A percentile compares a stretch with the other conserved stretches of the same genome.
Conservation (phyloP, 352 stramenopile genomes). For the Thraustochytrium sp. region DNA sequence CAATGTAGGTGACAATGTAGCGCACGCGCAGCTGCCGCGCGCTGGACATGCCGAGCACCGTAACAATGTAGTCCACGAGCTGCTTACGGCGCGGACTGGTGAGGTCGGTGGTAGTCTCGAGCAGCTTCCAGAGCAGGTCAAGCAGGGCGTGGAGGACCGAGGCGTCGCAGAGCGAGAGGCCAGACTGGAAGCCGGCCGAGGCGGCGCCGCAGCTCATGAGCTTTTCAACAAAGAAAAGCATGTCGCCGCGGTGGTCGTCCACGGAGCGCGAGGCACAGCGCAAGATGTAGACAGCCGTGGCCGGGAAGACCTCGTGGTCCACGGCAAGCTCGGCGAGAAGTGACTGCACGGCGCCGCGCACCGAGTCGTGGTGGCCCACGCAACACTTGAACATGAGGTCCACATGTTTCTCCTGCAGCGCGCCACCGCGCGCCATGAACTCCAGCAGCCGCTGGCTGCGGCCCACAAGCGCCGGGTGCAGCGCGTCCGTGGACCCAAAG, state of each 20-base stretch:
- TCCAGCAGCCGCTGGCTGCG: slow-evolving; percentile 22
- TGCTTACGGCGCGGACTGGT: neutral
- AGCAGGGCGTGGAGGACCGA: neutral
- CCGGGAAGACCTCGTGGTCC: neutral
- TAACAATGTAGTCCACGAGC: slow-evolving; percentile 25
- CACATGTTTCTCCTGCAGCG: slow-evolving; percentile 33
- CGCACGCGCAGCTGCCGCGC: neutral
- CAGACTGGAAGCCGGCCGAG: neutral
- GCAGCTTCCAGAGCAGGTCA: neutral
- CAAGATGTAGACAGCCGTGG: slow-evolving; percentile 25
- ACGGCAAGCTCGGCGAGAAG: slow-evolving; percentile 36
- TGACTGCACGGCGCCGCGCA: slow-evolving; percentile 26
- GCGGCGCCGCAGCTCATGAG: slow-evolving; percentile 28
- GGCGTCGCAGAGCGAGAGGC: neutral
- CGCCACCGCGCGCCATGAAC: slow-evolving; percentile 25
- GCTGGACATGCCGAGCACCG: slow-evolving; percentile 20
- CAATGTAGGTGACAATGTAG: slow-evolving; percentile 30
- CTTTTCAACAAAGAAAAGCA: slow-evolving; percentile 36
- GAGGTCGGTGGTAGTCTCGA: slow-evolving; percentile 5
- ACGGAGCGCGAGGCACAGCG: neutral
- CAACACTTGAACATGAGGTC: slow-evolving; percentile 42
- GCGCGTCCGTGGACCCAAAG: slow-evolving; percentile 7
- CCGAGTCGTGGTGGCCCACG: slow-evolving; percentile 32
- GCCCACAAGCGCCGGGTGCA: slow-evolving; percentile 32
- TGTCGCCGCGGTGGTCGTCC: slow-evolving; percentile 25